Evolutionary conservation across 345 rosid genomes (phyloP), one percentile per base, ranked within the genome.

Genomic region (Noccaea bulbosa): DNA sequence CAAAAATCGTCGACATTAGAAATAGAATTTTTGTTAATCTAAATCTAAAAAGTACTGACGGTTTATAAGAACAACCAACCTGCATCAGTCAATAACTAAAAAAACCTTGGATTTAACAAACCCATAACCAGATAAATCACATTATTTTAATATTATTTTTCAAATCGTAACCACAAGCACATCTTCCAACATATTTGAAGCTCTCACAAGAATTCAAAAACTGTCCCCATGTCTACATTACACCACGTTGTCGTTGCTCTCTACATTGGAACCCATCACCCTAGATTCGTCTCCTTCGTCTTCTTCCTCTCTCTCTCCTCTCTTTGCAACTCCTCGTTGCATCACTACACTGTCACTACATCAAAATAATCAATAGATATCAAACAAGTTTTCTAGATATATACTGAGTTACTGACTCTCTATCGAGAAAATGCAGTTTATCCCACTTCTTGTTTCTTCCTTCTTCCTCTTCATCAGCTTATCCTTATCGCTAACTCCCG

Each of bases 261-360:
- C 30, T 49, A 37, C 54, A 17, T 49, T 65, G 2, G 11, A 47
- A 65, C 38, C 65, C 43, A 73, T 57, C 51, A 38, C 32, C 57
- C 41, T 16, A 53, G 8, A 61, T 57, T 39, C 76, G 55, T 47
- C 75, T 52, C 38, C 61, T 48, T 39, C 77, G 38, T 55, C 82
- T 9, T 56, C 82, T 71, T 67, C 71, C 16, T 68, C 37, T 58
- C 37, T 16, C 53, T 73, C 14, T 35, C 27, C 65, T 45, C 57
- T 52, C 39, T 53, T 76, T 72, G 86, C 92, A 88, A 85, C 90
- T 78, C 53, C 88, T 86, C 80, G 92, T 85, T 87, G 96, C 93
- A 58, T 40, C 92, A 50, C 20, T 72, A 9, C 47, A 27, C n/a
- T n/a, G n/a, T n/a, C n/a, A n/a, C 11, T 43, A 22, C 20, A 41